Conservation (phyloP, 371 early-diverging fungal genomes). For the Haplosporangium sp. region DNA sequence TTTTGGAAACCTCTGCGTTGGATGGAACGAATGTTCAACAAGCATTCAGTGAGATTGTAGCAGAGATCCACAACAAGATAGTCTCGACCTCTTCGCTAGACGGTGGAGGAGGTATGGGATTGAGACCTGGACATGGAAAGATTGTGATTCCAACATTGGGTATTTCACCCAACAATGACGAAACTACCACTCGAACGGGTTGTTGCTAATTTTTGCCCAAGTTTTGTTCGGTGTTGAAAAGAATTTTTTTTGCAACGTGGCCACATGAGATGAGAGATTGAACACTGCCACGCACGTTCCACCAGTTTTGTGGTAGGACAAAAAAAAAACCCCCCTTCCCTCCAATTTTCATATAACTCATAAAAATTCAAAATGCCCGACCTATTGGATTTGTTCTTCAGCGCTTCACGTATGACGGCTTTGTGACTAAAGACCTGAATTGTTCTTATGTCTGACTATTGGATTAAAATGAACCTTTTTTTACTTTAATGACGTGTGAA, state of each 20-base stretch:
- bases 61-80: slow-evolving; percentile 48
- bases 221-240: background rate
- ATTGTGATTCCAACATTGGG: slow-evolving; percentile 10
- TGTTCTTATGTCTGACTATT: too few relatives aligned
- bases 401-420: too few relatives aligned
- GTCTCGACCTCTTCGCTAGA: slow-evolving; percentile 11
- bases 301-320: background rate
- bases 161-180: background rate
- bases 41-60: slow-evolving; percentile 76
- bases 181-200: background rate
- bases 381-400: too few relatives aligned
- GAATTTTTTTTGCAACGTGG: slow-evolving; percentile 2
- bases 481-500: too few relatives aligned
- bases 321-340: too few relatives aligned
- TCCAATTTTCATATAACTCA: too few relatives aligned
- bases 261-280: background rate
- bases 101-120: background rate
- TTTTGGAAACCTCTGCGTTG: slow-evolving; percentile 82
- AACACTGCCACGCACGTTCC: slow-evolving; percentile 11
- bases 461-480: too few relatives aligned
- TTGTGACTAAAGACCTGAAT: too few relatives aligned
- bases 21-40: slow-evolving; percentile 77
- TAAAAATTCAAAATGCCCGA: too few relatives aligned
- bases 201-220: background rate
- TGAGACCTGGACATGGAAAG: slow-evolving; percentile 26